These are phyloP conservation scores for Microbotryum scabiosae DNA, from an alignment of 1,284 basidiomycete species.

Conservation along the genomic window DNA sequence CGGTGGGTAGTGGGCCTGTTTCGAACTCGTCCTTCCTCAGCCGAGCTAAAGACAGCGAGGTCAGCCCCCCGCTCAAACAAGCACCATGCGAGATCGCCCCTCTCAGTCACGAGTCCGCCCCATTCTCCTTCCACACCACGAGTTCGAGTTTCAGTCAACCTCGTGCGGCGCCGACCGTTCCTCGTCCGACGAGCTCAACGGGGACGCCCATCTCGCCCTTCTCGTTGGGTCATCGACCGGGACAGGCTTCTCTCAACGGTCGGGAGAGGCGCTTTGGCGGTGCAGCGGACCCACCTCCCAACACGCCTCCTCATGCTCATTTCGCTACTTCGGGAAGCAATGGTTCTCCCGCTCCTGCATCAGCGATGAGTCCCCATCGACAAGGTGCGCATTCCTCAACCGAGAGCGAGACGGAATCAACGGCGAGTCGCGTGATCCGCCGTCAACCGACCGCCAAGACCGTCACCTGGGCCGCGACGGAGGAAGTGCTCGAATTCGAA, in stretches of 20 bases:
- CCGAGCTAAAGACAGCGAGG: neutral
- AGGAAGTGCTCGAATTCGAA: conserved; percentile 32
- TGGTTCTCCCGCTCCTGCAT: conserved; percentile 4
- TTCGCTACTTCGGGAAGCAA: neutral
- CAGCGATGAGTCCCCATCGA: conserved; percentile 9
- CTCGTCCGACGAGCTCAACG: no score
- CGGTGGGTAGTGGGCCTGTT: conserved; percentile 13
- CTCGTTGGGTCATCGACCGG: neutral
- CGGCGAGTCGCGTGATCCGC: conserved; percentile 5
- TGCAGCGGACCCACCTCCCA: conserved; percentile 6
- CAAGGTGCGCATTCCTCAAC: conserved; percentile 1
- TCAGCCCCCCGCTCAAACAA: conserved; percentile 15
- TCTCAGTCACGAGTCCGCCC: conserved; percentile 20
- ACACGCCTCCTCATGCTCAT: conserved; percentile 8
- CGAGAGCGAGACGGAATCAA: conserved; percentile 14
- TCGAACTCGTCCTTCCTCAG: conserved; percentile 19
- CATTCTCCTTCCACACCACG: conserved; percentile 3
- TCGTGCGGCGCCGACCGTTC: no score
- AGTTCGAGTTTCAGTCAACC: no score
- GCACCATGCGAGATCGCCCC: conserved; percentile 22
- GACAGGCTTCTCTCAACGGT: no score
- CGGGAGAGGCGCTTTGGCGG: conserved; percentile 3
- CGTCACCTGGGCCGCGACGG: conserved; percentile 32
- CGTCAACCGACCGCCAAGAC: conserved; percentile 28
- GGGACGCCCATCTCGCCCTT: neutral